Percentiles rank a stretch among this genome's conserved stretches.
phyloP scores from a whole-genome alignment of 2,329 filamentous ascomycete species.

The Paramyrothecium sp. region DNA sequence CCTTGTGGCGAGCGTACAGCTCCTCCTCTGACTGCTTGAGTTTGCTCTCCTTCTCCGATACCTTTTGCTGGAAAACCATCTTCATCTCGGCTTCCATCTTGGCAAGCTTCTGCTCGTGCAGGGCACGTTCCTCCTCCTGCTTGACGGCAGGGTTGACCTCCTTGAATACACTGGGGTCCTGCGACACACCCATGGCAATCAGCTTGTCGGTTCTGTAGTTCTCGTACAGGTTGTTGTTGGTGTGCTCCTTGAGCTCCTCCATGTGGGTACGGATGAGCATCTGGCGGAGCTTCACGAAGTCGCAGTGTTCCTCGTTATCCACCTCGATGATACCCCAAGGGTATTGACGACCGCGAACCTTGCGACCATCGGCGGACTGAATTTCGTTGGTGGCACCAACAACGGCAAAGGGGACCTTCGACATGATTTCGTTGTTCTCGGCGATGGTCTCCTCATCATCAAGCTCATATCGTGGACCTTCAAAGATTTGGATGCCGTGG shows the following conservation, averaged over 20 bases:
- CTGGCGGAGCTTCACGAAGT: conserved; percentile 99
- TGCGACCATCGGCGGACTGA: conserved; percentile 84
- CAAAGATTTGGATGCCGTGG: conserved; percentile 98
- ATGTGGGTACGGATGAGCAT: conserved; percentile 99
- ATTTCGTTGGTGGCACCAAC: conserved; percentile 97
- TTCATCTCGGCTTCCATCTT: conserved; percentile 99
- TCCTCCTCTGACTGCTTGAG: conserved; percentile 99
- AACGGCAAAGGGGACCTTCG: conserved; percentile 97
- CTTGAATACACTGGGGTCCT: conserved; percentile 99
- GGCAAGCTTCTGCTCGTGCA: conserved; percentile 99
- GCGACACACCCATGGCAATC: conserved; percentile 95
- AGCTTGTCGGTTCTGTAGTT: conserved; percentile 99
- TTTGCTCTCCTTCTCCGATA: conserved; percentile 99
- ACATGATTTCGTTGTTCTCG: conserved; percentile 99
- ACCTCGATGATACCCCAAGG: conserved; percentile 99
- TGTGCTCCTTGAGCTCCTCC: conserved; percentile 99
- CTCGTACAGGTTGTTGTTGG: conserved; percentile 98
- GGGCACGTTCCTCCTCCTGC: conserved; percentile 96
- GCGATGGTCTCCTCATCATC: conserved; percentile 99
- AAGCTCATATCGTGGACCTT: conserved; percentile 96
- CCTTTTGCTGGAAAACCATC: conserved; percentile 99
- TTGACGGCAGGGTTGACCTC: conserved; percentile 99
- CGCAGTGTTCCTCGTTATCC: conserved; percentile 99
- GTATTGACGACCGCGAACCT: conserved; percentile 93
- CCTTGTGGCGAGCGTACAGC: conserved; percentile 93